Base-by-base conservation (phyloP, 768 basidiomycete genomes). In the Lactifluus hygrophoroides region DNA sequence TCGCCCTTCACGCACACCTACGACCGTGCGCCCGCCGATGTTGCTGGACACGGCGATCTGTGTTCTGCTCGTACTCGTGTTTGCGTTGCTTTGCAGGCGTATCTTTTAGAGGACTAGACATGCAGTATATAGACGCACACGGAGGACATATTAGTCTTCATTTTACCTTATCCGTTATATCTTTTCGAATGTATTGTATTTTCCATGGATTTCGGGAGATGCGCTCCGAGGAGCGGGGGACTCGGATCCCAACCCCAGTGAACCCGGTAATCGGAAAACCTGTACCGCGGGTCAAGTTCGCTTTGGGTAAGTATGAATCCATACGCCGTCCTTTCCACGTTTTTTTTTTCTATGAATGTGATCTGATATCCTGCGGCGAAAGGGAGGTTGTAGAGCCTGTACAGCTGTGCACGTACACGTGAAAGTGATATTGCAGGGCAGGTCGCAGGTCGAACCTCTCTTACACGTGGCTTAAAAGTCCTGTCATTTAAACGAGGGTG, bases 41-140 rank as follows among this genome's bases (percentile, higher is more conserved):
- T 70, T 88, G 23, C 73, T 91, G 32, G 89, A 90, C 69, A 81
- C 81, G 11, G 82, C 83, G 28, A 90, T 91, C 59, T 84, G 85
- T 68, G 75, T 90, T 48, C 74, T 88, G 21, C 72, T 90, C 10
- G 83, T 85, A 14, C 70, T 90, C 57, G 77, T 84, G 48, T 79
- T 85, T 65, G 83, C 80, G 34, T 76, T 91, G 42, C 73, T 90
- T 48, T 86, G 80, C 64, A 78, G 84, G 58, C 76, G 86, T 67
- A 70, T 79, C 56, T 63, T 79, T 58, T 79, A 66, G 54, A 14
- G 14, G n/a, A 35, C 17, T 11, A 28, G 45, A n/a, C 25, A 19
- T 14, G 11, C 42, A 43, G 21, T 13, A 38, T n/a, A 52, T 47
- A 54, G 52, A 47, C 16, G 34, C 56, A 19, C 21, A 19, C 21